A percentile compares a stretch with the other conserved stretches of the same genome.
These are phyloP conservation scores for Psidium friedrichsthalianum DNA, from an alignment of 345 rosid genomes.

Conservation along the genomic window DNA sequence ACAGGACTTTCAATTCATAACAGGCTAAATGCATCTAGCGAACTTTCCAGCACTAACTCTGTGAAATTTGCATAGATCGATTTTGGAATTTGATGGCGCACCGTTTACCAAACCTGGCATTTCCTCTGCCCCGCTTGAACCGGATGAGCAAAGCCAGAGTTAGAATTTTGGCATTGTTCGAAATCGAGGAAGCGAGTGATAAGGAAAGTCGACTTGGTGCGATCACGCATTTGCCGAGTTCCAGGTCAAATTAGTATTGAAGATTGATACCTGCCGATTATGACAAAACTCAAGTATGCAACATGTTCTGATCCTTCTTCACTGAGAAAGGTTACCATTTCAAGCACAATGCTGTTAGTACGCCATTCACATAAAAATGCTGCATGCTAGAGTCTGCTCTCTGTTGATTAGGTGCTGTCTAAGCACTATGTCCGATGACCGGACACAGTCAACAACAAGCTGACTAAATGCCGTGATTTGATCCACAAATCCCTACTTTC, in stretches of 20 bases:
- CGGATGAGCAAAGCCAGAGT: neutral
- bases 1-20: neutral
- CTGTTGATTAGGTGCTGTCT: neutral
- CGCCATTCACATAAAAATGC: neutral
- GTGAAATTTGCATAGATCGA: neutral
- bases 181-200: neutral
- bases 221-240: neutral
- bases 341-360: neutral
- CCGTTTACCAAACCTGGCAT: neutral
- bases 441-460: neutral
- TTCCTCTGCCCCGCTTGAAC: neutral
- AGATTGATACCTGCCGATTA: neutral
- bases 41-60: neutral
- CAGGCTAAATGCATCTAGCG: neutral
- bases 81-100: too few relatives aligned
- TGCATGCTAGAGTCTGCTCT: neutral
- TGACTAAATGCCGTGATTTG: neutral
- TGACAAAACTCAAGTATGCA: neutral
- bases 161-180: too few relatives aligned
- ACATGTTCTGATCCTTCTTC: neutral
- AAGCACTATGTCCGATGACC: neutral
- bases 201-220: neutral
- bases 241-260: neutral
- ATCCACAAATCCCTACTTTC: neutral
- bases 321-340: neutral